Evolutionary conservation across 2,329 filamentous ascomycete genomes (phyloP).

Genomic region (Pseudocercospora vitis): DNA sequence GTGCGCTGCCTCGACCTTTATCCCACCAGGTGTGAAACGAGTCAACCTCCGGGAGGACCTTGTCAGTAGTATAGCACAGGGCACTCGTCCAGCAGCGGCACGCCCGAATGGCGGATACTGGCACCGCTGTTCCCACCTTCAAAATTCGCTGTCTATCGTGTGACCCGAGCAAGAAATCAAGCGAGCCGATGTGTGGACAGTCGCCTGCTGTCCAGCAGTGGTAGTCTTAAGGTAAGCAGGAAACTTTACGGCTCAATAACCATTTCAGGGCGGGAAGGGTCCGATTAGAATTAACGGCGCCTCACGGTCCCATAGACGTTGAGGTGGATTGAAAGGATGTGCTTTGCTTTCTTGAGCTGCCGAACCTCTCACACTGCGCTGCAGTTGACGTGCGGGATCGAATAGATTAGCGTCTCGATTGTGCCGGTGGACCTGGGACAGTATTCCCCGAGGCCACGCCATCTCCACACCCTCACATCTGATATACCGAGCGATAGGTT

Average conservation of each 20-base stretch:
- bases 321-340: not conserved
- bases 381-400: too few relatives aligned
- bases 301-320: not conserved
- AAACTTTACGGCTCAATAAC: not conserved
- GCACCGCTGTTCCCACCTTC: not conserved
- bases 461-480: too few relatives aligned
- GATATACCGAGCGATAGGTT: too few relatives aligned
- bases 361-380: too few relatives aligned
- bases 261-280: too few relatives aligned
- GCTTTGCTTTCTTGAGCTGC: too few relatives aligned
- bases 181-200: not conserved
- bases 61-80: not conserved
- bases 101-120: not conserved
- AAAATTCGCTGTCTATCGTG: not conserved
- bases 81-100: not conserved
- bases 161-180: not conserved
- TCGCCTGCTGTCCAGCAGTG: not conserved
- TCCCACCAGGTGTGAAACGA: not conserved
- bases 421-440: too few relatives aligned
- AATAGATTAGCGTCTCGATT: too few relatives aligned
- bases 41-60: not conserved
- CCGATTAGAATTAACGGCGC: too few relatives aligned
- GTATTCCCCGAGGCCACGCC: too few relatives aligned
- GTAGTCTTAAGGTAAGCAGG: not conserved
- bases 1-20: not conserved